Evolutionary conservation across 75 land plant species (phyloP), one percentile per base, ranked within the genome.

Genomic region (Chamaecyparis obtusa): DNA sequence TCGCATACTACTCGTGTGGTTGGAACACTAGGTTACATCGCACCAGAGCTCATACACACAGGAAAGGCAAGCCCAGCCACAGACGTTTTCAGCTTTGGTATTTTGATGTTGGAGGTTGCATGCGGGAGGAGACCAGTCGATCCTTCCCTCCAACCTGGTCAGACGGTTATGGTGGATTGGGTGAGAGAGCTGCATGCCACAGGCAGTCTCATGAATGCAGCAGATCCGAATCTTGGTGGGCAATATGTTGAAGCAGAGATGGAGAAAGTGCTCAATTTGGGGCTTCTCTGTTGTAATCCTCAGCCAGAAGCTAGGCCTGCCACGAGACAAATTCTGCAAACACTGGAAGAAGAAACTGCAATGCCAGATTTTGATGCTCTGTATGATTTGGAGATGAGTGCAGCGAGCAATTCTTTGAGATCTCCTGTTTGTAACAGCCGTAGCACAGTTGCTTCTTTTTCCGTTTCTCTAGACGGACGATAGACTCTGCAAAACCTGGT

Each of bases 121-220:
- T 85, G 90, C 55, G 92, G 91, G 5, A 56, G 92, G 21, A 88
- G 89, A 30, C 87, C 92, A 10, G 83, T 91, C 4, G 87, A 87
- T 44, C 87, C 87, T 4, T 69, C 67, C 7, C 37, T 85, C 2
- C 84, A 83, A 64, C 21, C 84, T 6, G 32, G 11, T 27, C 37
- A 37, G 21, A 55, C 85, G n/a, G 44, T 54, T 21, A n/a, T 91
- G 71, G 54, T 87, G 33, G 64, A 76, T 6, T 32, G 75, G 57
- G 85, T 83, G 44, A 83, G 35, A 44, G 87, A 72, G 80, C 88
- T 87, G 17, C 76, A 92, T 87, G 44, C 69, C 19, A 35, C 14
- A 3, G 64, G 16, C 32, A 75, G 81, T 30, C 49, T 88, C 3
- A 41, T 83, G 16, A 80, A 67, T 17, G 89, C 41, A 4, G 86